A percentile compares a stretch with the other conserved stretches of the same genome.
phyloP scores from a whole-genome alignment of 257 asterid genomes.

The Solanum commersonii region DNA sequence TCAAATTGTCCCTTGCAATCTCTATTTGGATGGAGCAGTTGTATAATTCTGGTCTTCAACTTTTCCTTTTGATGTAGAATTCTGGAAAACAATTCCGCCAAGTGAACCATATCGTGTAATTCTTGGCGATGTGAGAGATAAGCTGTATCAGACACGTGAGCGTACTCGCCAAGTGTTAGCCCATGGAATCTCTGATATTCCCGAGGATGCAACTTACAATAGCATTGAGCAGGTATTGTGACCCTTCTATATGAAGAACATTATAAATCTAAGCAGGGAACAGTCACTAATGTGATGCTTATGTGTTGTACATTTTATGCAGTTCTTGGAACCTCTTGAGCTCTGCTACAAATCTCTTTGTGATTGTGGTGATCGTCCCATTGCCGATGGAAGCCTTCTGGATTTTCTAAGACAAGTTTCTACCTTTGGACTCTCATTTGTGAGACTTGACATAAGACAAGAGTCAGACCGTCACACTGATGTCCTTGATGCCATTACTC shows the following conservation, averaged over 20 bases:
- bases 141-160: slow-evolving; percentile 42
- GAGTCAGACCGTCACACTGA: slow-evolving; percentile 47
- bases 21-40: not conserved
- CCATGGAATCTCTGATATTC: slow-evolving; percentile 35
- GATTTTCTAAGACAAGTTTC: slow-evolving; percentile 52
- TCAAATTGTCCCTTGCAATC: not conserved
- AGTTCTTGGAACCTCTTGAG: slow-evolving; percentile 49
- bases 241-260: not conserved
- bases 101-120: slow-evolving; percentile 43
- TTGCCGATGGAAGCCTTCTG: slow-evolving; percentile 44
- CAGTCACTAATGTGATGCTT: not conserved
- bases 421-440: slow-evolving; percentile 45
- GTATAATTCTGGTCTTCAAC: not conserved
- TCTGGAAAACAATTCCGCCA: slow-evolving; percentile 37
- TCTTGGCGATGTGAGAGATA: slow-evolving; percentile 43
- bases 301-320: not conserved
- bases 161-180: slow-evolving; percentile 39
- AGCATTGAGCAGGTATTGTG: slow-evolving; percentile 29
- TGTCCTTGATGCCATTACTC: slow-evolving; percentile 36
- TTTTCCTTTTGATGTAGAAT: slow-evolving; percentile 19
- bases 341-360: slow-evolving; percentile 43
- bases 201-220: slow-evolving; percentile 29
- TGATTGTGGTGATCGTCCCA: slow-evolving; percentile 38
- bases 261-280: not conserved
- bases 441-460: slow-evolving; percentile 38